Evolutionary conservation across 1,139 yeast species (phyloP).

Genomic region (Blastobotrys proliferans): DNA sequence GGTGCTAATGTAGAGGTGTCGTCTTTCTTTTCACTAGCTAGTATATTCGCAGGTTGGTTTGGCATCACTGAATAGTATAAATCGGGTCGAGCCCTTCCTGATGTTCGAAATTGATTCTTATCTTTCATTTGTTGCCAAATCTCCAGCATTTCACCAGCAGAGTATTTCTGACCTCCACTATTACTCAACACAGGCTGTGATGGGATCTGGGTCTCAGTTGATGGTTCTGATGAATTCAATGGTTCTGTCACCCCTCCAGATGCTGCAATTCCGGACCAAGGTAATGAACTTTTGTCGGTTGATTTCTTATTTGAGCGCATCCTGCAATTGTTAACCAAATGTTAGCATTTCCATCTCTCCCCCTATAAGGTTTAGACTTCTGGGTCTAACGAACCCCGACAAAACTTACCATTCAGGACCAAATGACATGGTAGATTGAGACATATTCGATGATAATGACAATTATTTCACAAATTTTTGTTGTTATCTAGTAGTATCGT

Average conservation of each 20-base stretch:
- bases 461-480: no score
- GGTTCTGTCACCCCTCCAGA: neutral
- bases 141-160: conserved; percentile 51
- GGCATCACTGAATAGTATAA: conserved; percentile 21
- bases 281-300: neutral
- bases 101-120: conserved; percentile 23
- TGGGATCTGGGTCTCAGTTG: neutral
- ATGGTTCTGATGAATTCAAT: neutral
- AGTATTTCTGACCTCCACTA: conserved; percentile 36
- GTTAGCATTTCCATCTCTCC: no score
- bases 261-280: neutral
- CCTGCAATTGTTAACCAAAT: neutral
- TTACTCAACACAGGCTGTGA: conserved; percentile 15
- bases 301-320: neutral
- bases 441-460: conserved; percentile 19
- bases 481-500: no score
- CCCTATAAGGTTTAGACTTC: no score
- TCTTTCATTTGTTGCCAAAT: conserved; percentile 49
- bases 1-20: conserved; percentile 17
- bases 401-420: conserved; percentile 42
- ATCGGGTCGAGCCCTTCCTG: conserved; percentile 14
- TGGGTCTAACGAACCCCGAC: no score
- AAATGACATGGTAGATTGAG: conserved; percentile 34
- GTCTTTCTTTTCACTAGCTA: conserved; percentile 2
- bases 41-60: conserved; percentile 20